Evolutionary conservation across 163 green algal species (phyloP), one percentile per base, ranked within the genome.

Genomic region (Prototheca cutis): DNA sequence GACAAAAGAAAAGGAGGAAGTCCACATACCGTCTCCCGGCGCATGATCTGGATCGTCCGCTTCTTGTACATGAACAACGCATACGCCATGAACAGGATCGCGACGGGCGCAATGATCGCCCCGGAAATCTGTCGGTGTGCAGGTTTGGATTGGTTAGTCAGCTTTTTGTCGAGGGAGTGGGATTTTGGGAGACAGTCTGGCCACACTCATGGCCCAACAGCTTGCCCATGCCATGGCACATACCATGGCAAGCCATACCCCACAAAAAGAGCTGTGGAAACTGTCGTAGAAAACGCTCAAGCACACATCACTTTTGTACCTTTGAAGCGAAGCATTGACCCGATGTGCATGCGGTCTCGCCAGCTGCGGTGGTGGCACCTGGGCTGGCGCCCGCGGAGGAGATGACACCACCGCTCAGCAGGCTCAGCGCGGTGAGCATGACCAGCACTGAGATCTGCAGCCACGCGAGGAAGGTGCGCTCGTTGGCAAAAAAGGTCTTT

Each of bases 391-490:
- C 39, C 5, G 48, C 42, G 56, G 23, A 32, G 56, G 21, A 19
- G 10, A 54, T 17, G 55, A 8, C 27, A 24, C n/a, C 33, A 21
- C 36, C 40, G 29, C 3, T 34, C 2, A 76, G 62, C 25, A 85
- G 51, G 28, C 32, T 65, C 19, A 72, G 53, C n/a, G 53, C 75
- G 18, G 71, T 76, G 39, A 87, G 73, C 65, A 85, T 79, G 48
- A 88, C 67, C 40, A 87, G 69, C 18, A 88, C 84, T 19, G 74
- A 74, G 53, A 93, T 84, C 30, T 87, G 78, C 24, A 93, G 59
- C 85, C 85, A 93, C 19, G 72, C 55, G 55, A 95, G 72, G 68
- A 95, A 94, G n/a, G 87, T 95, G 48, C 87, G 74, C 75, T 95
- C 87, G 61, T 89, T 90, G 61, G 87, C 86, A 47, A 95, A 95